A percentile compares a stretch with the other conserved stretches of the same genome.
Evolutionary conservation across 345 rosid genomes (phyloP).

Genomic region (Toxicodendron radicans): DNA sequence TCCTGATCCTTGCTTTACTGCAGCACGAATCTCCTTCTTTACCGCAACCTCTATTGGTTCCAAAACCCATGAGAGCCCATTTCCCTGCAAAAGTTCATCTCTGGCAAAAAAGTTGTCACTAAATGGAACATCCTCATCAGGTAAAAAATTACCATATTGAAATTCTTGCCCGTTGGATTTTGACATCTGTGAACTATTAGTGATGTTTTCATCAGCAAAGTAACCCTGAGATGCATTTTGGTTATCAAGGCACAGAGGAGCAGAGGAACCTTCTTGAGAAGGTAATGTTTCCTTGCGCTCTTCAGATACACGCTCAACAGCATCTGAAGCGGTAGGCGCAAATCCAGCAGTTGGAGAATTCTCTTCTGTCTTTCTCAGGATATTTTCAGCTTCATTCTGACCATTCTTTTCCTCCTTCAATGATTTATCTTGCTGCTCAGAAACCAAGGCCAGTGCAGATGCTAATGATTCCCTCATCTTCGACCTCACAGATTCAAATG

Average conservation of each 20-base stretch:
- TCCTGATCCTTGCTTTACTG: constrained; percentile 23
- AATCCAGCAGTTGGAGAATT: constrained; percentile 28
- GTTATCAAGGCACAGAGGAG: constrained; percentile 21
- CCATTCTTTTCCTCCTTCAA: constrained; percentile 34
- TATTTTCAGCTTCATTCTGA: constrained; percentile 34
- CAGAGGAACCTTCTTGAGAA: constrained; percentile 24
- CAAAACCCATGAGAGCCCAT: constrained; percentile 87
- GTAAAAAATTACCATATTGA: constrained; percentile 42
- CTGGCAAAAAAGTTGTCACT: constrained; percentile 67
- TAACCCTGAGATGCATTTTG: constrained; percentile 24
- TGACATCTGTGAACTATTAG: constrained; percentile 19
- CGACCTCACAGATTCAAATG: constrained; percentile 68
- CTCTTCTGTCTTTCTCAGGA: constrained; percentile 24
- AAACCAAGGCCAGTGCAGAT: constrained; percentile 76
- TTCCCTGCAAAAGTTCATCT: constrained; percentile 95
- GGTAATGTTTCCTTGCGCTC: constrained; percentile 30
- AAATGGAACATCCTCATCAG: constrained; percentile 62
- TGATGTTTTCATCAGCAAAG: constrained; percentile 26
- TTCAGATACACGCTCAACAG: constrained; percentile 16
- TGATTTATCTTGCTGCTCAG: constrained; percentile 36
- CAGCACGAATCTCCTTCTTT: constrained; percentile 28
- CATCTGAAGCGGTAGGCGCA: constrained; percentile 21
- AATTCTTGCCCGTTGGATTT: constrained; percentile 39
- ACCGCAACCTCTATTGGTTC: constrained; percentile 46
- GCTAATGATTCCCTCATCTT: constrained; percentile 82